Evolutionary conservation across 169 alveolate species (phyloP).

Genomic region (Cryptosporidium meleagridis): DNA sequence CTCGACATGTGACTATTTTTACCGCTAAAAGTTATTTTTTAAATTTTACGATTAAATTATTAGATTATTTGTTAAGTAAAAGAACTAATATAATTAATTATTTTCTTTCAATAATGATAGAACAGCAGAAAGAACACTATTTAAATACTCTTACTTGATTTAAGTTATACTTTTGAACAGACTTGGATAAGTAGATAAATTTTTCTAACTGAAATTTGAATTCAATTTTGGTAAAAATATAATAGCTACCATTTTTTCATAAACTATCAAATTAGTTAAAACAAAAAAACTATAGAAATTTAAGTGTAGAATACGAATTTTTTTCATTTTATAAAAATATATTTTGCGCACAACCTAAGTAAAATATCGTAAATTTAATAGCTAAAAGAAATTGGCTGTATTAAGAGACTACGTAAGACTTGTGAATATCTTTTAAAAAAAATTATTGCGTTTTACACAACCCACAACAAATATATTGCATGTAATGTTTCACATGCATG

Average conservation of each 20-base stretch:
- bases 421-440: neutral
- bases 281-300: no score
- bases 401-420: neutral
- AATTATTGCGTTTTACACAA: neutral
- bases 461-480: neutral
- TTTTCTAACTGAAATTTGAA: neutral
- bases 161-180: no score
- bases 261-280: no score
- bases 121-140: neutral
- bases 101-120: neutral
- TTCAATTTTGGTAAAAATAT: no score
- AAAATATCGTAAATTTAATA: no score
- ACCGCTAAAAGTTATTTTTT: neutral
- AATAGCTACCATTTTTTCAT: neutral
- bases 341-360: neutral
- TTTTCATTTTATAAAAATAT: no score
- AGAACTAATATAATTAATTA: neutral
- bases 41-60: neutral
- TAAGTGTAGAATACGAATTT: no score
- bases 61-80: neutral
- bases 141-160: no score
- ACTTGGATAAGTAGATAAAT: no score
- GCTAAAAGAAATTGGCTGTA: no score
- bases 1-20: neutral
- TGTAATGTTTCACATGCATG: constrained; percentile 54